Evolutionary conservation across 805 yeast species (phyloP), one percentile per base, ranked within the genome.

Genomic region (Metschnikowia aberdeeniae): DNA sequence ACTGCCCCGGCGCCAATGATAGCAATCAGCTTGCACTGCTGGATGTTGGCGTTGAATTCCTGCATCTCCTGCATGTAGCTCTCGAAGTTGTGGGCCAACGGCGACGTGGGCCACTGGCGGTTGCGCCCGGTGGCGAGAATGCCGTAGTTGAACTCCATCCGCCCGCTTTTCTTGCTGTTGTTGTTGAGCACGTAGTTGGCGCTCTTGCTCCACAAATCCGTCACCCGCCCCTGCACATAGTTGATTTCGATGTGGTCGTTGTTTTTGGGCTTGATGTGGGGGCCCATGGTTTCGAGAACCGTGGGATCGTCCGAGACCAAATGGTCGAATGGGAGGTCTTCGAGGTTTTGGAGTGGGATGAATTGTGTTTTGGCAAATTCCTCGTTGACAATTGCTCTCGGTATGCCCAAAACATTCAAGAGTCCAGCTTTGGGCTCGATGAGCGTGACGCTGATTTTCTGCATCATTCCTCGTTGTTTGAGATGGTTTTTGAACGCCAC

Each of bases 61-160:
- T 46, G 40, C 79, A 78, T 76, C 51, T 78, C 82, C 14, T 57
- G 46, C 24, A 69, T 45, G 51, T 64, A 77, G 6, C 55, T 57
- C 13, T 64, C 63, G 41, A 55, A 60, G 10, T 72, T 70, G 37
- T 51, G 53, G 0, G 73, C 79, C n/a, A 62, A 54, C 3, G 82
- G 82, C 30, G 77, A 76, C 31, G 75, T 70, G 11, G 82, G 83
- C 80, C 80, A 77, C 34, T 63, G 61, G 48, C 82, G 61, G 42
- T 76, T 64, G 55, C 82, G 62, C 1, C 82, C 82, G 2, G 76
- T 59, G 5, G 81, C 77, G 42, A 68, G 55, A 9, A 77, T 61
- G 17, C 69, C 72, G 50, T 73, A 77, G 50, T 78, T 79, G 55
- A 76, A 78, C 7, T 59, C 55, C 36, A 68, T 55, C 5, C 7